These are phyloP conservation scores for Pisolithus thermaeus DNA, from an alignment of 1,284 basidiomycete species.

Conservation along the genomic window DNA sequence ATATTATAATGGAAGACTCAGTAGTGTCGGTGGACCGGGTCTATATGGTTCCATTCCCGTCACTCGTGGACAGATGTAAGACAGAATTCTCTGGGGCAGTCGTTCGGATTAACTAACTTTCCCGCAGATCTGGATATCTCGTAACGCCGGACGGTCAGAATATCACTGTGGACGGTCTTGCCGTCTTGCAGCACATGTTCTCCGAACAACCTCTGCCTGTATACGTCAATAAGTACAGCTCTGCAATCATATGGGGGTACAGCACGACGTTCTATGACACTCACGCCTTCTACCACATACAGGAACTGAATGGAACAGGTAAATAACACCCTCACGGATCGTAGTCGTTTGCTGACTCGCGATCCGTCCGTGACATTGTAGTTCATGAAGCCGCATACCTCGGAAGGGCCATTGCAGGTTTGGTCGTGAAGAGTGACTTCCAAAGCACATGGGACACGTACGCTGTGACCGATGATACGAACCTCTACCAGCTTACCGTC, in stretches of 20 bases:
- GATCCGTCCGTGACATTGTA: neutral
- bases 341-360: neutral
- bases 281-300: slow-evolving; percentile 10
- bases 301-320: slow-evolving; percentile 10
- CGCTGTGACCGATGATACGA: slow-evolving; percentile 7
- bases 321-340: neutral
- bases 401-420: slow-evolving; percentile 3
- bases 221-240: slow-evolving; percentile 6
- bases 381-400: slow-evolving; percentile 11
- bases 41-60: slow-evolving; percentile 12
- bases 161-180: slow-evolving; percentile 7
- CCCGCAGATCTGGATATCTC: slow-evolving; percentile 3
- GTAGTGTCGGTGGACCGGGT: neutral
- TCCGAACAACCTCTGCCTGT: slow-evolving; percentile 5
- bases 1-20: slow-evolving; percentile 11
- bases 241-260: slow-evolving; percentile 9
- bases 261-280: slow-evolving; percentile 10
- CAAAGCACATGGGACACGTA: slow-evolving; percentile 8
- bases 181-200: slow-evolving; percentile 10
- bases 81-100: neutral
- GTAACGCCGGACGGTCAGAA: slow-evolving; percentile 1
- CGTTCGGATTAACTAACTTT: neutral
- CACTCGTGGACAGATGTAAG: slow-evolving; percentile 13
- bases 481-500: slow-evolving; percentile 5
- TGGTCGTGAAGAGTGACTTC: neutral